Evolutionary conservation across 2,329 filamentous ascomycete species (phyloP).

Genomic region (Neocatenulostroma microsporum): DNA sequence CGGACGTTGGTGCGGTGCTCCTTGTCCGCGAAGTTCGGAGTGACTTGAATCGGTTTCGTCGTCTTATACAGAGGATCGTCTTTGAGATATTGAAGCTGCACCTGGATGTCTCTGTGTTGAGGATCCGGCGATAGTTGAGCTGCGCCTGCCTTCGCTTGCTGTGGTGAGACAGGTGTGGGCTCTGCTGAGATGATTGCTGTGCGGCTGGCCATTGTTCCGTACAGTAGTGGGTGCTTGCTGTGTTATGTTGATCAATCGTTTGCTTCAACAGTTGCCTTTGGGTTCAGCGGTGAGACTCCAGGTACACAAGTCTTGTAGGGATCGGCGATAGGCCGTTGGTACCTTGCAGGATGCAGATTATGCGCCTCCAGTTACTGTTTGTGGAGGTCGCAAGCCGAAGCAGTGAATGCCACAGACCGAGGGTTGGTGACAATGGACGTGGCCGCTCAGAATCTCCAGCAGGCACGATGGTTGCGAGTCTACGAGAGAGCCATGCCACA

Average conservation of each 20-base stretch:
- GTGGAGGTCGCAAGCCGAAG: too few relatives aligned
- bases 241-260: too few relatives aligned
- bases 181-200: not conserved
- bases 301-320: too few relatives aligned
- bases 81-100: constrained; percentile 23
- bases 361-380: constrained; percentile 3
- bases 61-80: constrained; percentile 20
- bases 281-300: constrained; percentile 1
- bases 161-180: not conserved
- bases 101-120: constrained; percentile 34
- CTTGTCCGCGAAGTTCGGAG: constrained; percentile 20
- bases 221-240: constrained; percentile 1
- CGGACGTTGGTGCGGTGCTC: constrained; percentile 18
- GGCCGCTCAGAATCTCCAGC: too few relatives aligned
- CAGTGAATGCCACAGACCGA: too few relatives aligned
- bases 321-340: constrained; percentile 2
- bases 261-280: too few relatives aligned
- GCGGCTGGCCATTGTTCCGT: constrained; percentile 2
- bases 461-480: too few relatives aligned
- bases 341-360: constrained; percentile 5
- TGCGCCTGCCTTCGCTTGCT: not conserved
- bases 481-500: too few relatives aligned
- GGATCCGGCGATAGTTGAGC: too few relatives aligned
- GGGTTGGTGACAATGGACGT: too few relatives aligned
- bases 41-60: constrained; percentile 23